Conservation (phyloP, 1,139 yeast genomes). For the Meyerozyma athensensis region DNA sequence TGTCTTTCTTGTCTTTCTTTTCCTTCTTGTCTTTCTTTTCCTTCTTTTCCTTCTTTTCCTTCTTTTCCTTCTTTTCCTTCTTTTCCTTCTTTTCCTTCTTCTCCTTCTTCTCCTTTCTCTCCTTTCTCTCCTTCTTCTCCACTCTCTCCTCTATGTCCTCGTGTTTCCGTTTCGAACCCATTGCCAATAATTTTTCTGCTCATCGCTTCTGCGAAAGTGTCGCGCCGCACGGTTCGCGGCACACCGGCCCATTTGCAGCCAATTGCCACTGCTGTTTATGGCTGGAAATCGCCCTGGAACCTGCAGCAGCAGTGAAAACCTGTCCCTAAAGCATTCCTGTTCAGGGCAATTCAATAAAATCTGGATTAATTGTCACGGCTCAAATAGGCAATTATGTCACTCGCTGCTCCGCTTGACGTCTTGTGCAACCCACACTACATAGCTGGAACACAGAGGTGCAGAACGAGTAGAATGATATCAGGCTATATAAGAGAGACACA, state of each 20-base stretch:
- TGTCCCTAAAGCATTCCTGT: background rate
- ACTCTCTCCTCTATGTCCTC: conserved; percentile 25
- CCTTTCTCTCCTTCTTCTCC: conserved; percentile 21
- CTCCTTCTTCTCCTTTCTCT: conserved; percentile 24
- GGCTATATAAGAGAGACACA: background rate
- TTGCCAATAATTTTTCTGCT: conserved; percentile 17
- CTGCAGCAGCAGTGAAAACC: background rate
- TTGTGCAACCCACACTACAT: too few relatives aligned
- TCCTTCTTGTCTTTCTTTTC: conserved; percentile 39
- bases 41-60: conserved; percentile 43
- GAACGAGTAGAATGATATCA: too few relatives aligned
- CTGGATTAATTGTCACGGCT: background rate
- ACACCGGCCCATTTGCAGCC: background rate
- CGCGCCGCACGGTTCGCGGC: conserved; percentile 3
- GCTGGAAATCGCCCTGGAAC: background rate
- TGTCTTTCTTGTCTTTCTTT: conserved; percentile 33
- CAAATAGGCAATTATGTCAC: conserved; percentile 1
- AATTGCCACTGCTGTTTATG: too few relatives aligned
- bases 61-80: conserved; percentile 43
- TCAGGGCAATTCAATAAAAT: too few relatives aligned
- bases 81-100: conserved; percentile 29
- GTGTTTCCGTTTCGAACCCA: conserved; percentile 44
- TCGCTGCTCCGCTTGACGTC: too few relatives aligned
- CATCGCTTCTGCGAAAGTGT: conserved; percentile 1
- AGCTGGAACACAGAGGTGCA: too few relatives aligned